A percentile compares a stretch with the other conserved stretches of the same genome.
Conservation (phyloP, 1,284 basidiomycete species). For the Exobasidium cylindrosporum region DNA sequence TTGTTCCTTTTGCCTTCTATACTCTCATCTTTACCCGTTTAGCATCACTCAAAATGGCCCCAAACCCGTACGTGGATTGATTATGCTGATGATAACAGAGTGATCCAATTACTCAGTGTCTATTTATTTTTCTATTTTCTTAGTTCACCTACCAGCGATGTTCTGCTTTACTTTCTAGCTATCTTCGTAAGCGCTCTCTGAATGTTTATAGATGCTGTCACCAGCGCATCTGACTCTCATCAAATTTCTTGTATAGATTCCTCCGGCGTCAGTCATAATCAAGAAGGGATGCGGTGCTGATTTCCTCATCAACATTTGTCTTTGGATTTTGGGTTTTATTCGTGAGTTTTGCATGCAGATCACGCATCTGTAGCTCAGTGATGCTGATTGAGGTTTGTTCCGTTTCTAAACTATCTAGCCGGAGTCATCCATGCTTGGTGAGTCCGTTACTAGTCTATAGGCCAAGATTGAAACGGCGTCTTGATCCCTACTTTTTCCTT, state of each 20-base stretch:
- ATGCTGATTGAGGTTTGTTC: not conserved
- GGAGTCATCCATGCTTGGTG: constrained; percentile 16
- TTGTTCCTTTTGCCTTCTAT: no score
- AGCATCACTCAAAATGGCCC: not conserved
- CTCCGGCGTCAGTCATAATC: constrained; percentile 14
- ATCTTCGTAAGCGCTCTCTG: constrained; percentile 1
- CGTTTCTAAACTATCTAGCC: not conserved
- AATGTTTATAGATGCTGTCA: not conserved
- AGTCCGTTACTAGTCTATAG: no score
- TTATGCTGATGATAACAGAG: no score
- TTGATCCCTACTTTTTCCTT: not conserved
- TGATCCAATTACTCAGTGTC: no score
- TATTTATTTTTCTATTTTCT: not conserved
- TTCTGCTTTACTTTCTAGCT: not conserved
- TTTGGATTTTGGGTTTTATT: constrained; percentile 13
- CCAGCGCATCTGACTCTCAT: not conserved
- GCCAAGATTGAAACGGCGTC: no score
- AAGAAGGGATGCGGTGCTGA: constrained; percentile 16
- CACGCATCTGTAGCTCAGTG: not conserved
- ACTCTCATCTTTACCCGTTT: not conserved
- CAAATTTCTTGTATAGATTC: not conserved
- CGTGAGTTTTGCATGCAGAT: not conserved
- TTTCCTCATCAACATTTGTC: constrained; percentile 17
- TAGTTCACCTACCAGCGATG: not conserved
- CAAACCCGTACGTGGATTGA: no score